Base-by-base conservation (phyloP, 192 early-diverging fungal genomes). In the Coemansia sp. region DNA sequence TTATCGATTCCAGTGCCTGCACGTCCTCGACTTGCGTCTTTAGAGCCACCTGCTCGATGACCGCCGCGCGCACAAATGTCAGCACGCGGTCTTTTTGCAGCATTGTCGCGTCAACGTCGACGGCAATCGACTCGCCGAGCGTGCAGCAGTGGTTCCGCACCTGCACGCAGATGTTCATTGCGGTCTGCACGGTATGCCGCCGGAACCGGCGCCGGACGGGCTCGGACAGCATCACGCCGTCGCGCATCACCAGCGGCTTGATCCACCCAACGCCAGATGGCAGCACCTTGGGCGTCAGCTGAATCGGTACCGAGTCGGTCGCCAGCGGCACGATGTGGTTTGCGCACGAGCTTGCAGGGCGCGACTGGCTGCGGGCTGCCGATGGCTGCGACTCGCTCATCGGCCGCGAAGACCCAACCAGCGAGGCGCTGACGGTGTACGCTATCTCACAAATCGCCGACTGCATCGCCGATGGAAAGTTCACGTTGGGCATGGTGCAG, bases 101-200 rank as follows among this genome's bases (percentile, higher is more conserved):
- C 73, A 76, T 69, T 2, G 73, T 69, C 6, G 73, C 59, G 36
- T 76, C 73, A 8, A 76, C 62, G 25, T 76, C 73, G 2, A 76
- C 62, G 4, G 62, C 9, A 15, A 76, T 76, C 2, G 73, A 48
- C 47, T 76, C 73, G 25, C 73, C 73, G 35, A 76, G 48, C 10
- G 73, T 76, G 46, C 73, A 76, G 47, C 73, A 76, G 55, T 76
- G 73, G 62, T 76, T 76, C 34, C 58, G 60, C 43, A 76, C 73
- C 36, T 63, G 73, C 31, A 76, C 66, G 51, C 67, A 76, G 23
- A 76, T 76, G 39, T 68, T 65, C 73, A 76, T 76, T 17, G 66
- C 73, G 5, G 66, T 68, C 38, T 64, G 66, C 22, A 65, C 67
- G 7, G 54, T 58, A 20, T 64, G 58, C 17, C 62, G 53, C 45